Evolutionary conservation across 495 filamentous ascomycete species (phyloP), one percentile per base, ranked within the genome.

Genomic region (Pseudevernia furfuracea): DNA sequence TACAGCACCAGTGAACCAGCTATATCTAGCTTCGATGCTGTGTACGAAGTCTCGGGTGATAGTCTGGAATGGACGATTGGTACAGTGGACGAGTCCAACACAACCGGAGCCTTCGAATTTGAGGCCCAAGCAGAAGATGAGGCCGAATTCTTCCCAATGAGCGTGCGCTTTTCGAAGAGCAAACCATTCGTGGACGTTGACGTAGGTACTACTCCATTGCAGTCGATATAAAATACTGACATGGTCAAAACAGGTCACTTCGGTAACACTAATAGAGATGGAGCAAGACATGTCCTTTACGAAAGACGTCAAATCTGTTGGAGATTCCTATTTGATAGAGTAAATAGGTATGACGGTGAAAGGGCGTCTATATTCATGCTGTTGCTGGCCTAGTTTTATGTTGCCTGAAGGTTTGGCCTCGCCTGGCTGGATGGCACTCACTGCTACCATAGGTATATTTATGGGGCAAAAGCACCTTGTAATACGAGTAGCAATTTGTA

Each of bases 61-160:
- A 92, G 86, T 70, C 73, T 97, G 44, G 93, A 97, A 71, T 97
- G 93, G 93, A 88, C 85, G 57, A 87, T 97, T 67, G 91, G 92
- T 67, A 81, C 81, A 28, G 85, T 97, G 56, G 87, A 89, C 70
- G 88, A 91, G 64, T 85, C 84, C 30, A 95, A 95, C 71, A 73
- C 86, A 3, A 89, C 82, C 32, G 93, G 93, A 25, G 85, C 87
- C 38, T 97, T 97, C 69, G 93, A 97, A 72, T 96, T 97, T 66
- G 93, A 97, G 76, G 89, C 91, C 21, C 85, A 88, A 70, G 90
- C 90, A 37, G 85, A 86, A 57, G 80, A 83, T 68, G 93, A 96
- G 74, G 85, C 87, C 61, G 91, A 95, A 66, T 97, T 97, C 77
- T 97, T 97, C 86, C 93, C 93, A 1, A 97, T 97, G 92, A 86